These are phyloP conservation scores for Coemansia sp. DNA, from an alignment of 192 early-diverging fungal species.

Conservation along the genomic window DNA sequence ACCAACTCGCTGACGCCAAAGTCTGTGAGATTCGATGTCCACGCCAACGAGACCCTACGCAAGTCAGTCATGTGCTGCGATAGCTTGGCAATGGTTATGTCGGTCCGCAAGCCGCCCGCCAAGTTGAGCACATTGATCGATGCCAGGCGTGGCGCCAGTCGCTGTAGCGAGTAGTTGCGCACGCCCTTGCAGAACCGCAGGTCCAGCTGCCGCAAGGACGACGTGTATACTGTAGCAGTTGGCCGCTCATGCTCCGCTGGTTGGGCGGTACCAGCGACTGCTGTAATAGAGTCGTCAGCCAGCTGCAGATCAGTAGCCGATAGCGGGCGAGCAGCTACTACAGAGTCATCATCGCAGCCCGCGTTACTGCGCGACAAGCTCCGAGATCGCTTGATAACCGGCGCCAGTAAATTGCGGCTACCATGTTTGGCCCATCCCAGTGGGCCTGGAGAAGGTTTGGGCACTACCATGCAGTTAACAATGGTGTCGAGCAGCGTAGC, in stretches of 20 bases:
- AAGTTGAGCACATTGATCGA: constrained; percentile 53
- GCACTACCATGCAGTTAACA: constrained; percentile 32
- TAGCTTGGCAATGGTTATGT: constrained; percentile 60
- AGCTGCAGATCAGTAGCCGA: constrained; percentile 35
- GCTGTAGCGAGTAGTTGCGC: constrained; percentile 58
- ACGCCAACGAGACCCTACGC: constrained; percentile 55
- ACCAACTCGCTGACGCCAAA: constrained; percentile 59
- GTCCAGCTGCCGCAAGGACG: constrained; percentile 54
- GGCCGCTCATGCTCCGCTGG: not conserved
- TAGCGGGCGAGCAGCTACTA: constrained; percentile 11
- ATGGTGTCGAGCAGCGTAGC: constrained; percentile 42
- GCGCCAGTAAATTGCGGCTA: not conserved
- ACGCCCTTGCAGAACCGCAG: constrained; percentile 61
- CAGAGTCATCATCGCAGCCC: not conserved
- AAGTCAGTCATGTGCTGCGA: constrained; percentile 50
- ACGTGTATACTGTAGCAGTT: constrained; percentile 5
- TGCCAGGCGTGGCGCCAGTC: constrained; percentile 50
- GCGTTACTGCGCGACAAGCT: constrained; percentile 34
- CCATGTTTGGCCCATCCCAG: not conserved
- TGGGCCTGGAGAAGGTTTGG: not conserved
- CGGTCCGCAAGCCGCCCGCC: constrained; percentile 56
- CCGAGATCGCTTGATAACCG: constrained; percentile 29
- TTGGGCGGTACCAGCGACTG: not conserved
- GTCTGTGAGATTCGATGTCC: constrained; percentile 57
- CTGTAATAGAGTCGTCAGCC: constrained; percentile 20